phyloP scores from a whole-genome alignment of 164 flowering plant species.

The Malania oleifera region DNA sequence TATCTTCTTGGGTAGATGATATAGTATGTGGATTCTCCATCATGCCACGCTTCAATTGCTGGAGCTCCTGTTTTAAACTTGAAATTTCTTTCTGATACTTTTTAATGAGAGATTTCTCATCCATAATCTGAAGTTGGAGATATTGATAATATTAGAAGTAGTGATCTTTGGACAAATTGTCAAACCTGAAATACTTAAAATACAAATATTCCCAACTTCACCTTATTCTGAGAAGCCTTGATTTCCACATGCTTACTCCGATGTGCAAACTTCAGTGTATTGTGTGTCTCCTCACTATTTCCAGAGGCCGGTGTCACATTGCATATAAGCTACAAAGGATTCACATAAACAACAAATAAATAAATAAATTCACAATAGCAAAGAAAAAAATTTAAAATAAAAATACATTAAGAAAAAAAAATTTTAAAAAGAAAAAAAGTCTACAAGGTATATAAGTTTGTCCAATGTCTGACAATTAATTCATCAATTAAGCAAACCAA shows the following conservation, averaged over 20 bases:
- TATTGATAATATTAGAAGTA: neutral
- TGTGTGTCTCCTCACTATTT: constrained; percentile 78
- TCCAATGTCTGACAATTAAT: no score
- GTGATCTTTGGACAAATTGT: constrained; percentile 2
- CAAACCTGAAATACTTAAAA: constrained; percentile 3
- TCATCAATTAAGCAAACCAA: neutral
- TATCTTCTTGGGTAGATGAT: constrained; percentile 59
- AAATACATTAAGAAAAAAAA: constrained; percentile 1
- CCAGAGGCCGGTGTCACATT: constrained; percentile 88
- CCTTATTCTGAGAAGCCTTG: constrained; percentile 81
- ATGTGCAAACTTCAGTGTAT: constrained; percentile 79
- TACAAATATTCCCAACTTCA: constrained; percentile 9
- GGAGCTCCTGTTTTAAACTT: constrained; percentile 64
- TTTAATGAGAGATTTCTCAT: constrained; percentile 86
- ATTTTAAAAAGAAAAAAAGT: neutral
- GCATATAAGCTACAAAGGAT: constrained; percentile 62
- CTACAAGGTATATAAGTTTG: neutral
- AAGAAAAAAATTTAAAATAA: constrained; percentile 4
- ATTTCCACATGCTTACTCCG: constrained; percentile 75
- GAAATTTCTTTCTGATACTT: constrained; percentile 81
- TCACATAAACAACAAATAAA: no score
- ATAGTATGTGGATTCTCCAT: constrained; percentile 41
- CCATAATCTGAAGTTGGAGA: constrained; percentile 49
- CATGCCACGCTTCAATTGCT: constrained; percentile 61
- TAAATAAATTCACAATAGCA: neutral